phyloP scores from a whole-genome alignment of 768 basidiomycete genomes.

The Auriscalpium vulgare region DNA sequence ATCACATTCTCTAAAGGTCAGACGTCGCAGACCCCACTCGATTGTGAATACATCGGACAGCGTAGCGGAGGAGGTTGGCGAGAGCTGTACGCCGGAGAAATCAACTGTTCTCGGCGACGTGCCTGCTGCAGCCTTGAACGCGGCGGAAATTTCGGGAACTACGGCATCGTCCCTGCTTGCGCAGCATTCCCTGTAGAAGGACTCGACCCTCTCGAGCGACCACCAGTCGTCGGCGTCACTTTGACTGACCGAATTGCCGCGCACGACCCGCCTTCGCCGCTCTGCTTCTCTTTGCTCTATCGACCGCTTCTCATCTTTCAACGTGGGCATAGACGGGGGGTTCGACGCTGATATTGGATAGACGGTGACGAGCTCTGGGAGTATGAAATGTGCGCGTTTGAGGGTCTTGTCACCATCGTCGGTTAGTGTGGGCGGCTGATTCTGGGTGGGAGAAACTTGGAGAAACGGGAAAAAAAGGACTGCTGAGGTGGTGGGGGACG shows the following conservation, averaged over 20 bases:
- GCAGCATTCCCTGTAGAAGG: constrained; percentile 84
- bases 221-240: constrained; percentile 61
- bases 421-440: constrained; percentile 14
- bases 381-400: constrained; percentile 86
- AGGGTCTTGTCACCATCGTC: constrained; percentile 52
- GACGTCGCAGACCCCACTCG: constrained; percentile 86
- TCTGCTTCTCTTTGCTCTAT: constrained; percentile 71
- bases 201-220: constrained; percentile 76
- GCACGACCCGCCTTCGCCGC: constrained; percentile 55
- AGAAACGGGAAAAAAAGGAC: constrained; percentile 66
- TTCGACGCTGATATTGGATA: constrained; percentile 85
- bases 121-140: constrained; percentile 55
- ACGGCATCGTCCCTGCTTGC: constrained; percentile 65
- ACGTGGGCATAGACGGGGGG: constrained; percentile 71
- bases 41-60: constrained; percentile 88
- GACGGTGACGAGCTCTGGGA: constrained; percentile 77
- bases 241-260: constrained; percentile 36
- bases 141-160: constrained; percentile 54
- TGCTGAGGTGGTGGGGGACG: constrained; percentile 60
- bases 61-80: constrained; percentile 59
- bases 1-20: constrained; percentile 82
- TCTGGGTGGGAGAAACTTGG: constrained; percentile 64
- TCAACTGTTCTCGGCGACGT: constrained; percentile 65
- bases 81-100: constrained; percentile 74
- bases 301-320: constrained; percentile 77